Base-by-base conservation (phyloP, 1,284 basidiomycete genomes). In the Puccinia coronata region DNA sequence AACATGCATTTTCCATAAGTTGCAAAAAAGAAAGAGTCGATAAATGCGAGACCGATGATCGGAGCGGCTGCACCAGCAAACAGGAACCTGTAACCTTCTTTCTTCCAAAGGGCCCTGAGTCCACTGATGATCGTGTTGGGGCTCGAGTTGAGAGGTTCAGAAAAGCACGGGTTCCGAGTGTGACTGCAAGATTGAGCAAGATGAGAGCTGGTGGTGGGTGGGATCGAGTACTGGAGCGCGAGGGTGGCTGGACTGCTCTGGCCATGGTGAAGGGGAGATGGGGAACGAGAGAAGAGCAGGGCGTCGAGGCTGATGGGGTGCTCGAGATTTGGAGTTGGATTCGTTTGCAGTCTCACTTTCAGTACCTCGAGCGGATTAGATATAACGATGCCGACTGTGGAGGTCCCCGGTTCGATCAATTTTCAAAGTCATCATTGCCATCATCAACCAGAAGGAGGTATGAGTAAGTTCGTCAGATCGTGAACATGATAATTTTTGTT, bases 1-100 rank as follows among this genome's bases (percentile, higher is more conserved):
- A 71, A 85, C 85, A 85, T 85, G 43, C 82, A 82, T 39, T 82
- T 69, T 20, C 84, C 85, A 47, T 85, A 85, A 25, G 84, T 47
- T 1, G 83, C 85, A 74, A 85, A 85, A 72, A 85, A 85, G 20
- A 84, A 84, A 34, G 83, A 84, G 59, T 85, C 85, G 74, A 85
- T 85, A 41, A 85, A 83, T 6, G 85, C 84, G 25, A 85, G 79
- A 12, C 84, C 85, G 20, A 85, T 75, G 39, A 85, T 85, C 12
- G 85, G 85, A 0, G 84, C 84, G 6, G 84, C 84, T 28, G 85
- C 84, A 5, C 85, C 85, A 28, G 85, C 85, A 31, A 84, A 83
- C 57, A 85, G 82, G 81, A 85, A 84, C 34, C 83, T 80, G 28
- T 81, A 49, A 9, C 85, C 85, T 70, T 85, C 85, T 12, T 84